Evolutionary conservation across 2,329 filamentous ascomycete species (phyloP).

Genomic region (Chaetomiaceae sp.): DNA sequence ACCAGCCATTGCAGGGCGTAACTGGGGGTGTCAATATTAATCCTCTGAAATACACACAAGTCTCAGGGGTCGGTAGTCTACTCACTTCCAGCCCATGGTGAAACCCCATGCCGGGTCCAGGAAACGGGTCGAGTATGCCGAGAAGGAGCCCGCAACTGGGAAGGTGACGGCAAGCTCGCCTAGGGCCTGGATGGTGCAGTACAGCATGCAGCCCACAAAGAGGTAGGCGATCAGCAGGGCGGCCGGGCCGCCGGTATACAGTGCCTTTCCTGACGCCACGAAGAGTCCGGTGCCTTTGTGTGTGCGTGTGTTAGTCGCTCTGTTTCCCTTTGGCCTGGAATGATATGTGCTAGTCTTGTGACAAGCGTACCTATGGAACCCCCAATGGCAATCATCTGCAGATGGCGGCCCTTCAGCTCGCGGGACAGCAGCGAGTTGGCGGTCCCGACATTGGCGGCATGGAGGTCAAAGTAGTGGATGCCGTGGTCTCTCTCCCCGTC

Average conservation of each 20-base stretch:
- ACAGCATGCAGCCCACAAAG: constrained; percentile 81
- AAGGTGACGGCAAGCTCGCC: constrained; percentile 89
- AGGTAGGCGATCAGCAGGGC: constrained; percentile 72
- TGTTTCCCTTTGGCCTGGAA: not conserved
- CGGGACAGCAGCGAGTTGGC: constrained; percentile 70
- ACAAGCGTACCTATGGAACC: constrained; percentile 67
- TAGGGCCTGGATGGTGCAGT: constrained; percentile 84
- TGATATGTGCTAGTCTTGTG: no score
- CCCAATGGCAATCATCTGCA: constrained; percentile 97
- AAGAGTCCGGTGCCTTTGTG: constrained; percentile 71
- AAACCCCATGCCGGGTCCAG: constrained; percentile 93
- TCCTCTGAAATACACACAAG: no score
- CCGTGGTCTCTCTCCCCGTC: constrained; percentile 30
- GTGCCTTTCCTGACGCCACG: constrained; percentile 70
- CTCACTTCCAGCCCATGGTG: constrained; percentile 89
- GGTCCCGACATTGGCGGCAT: constrained; percentile 63
- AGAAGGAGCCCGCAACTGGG: constrained; percentile 87
- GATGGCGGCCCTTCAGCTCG: constrained; percentile 74
- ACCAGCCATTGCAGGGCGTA: constrained; percentile 87
- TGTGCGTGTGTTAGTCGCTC: not conserved
- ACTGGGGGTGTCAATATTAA: constrained; percentile 37
- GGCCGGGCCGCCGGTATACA: constrained; percentile 70
- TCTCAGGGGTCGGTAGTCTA: no score
- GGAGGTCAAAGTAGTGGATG: constrained; percentile 51
- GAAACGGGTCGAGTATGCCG: constrained; percentile 86